Conservation (phyloP, 2,329 filamentous ascomycete genomes). For the Claviceps spartinae region DNA sequence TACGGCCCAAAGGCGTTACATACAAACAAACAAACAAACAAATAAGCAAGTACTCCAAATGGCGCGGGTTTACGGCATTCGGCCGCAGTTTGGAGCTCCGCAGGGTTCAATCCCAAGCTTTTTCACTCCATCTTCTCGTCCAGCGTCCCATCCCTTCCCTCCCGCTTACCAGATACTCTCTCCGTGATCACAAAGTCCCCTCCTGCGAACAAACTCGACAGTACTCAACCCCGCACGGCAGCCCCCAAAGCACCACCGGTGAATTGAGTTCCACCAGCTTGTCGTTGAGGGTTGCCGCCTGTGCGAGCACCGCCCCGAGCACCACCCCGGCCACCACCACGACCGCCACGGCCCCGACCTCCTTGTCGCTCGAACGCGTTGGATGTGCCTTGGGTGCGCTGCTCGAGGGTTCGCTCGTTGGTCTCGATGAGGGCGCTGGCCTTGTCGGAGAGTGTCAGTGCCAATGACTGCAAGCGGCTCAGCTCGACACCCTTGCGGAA, state of each 20-base stretch:
- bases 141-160: too few relatives aligned
- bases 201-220: too few relatives aligned
- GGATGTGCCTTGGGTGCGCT: constrained; percentile 87
- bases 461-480: constrained; percentile 86
- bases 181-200: background rate
- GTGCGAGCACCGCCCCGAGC: constrained; percentile 47
- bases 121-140: background rate
- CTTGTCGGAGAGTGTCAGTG: constrained; percentile 90
- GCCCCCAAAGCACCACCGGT: constrained; percentile 67
- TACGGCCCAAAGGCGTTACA: too few relatives aligned
- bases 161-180: background rate
- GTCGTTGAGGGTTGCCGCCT: constrained; percentile 47
- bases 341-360: constrained; percentile 57
- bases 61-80: too few relatives aligned
- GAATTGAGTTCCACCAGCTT: constrained; percentile 64
- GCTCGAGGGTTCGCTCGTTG: constrained; percentile 94
- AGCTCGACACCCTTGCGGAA: constrained; percentile 99
- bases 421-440: constrained; percentile 89
- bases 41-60: too few relatives aligned
- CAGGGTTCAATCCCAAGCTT: background rate
- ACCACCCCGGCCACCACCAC: constrained; percentile 46
- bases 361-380: constrained; percentile 93
- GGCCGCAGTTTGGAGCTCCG: too few relatives aligned
- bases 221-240: constrained; percentile 43
- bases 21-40: too few relatives aligned